Base-by-base conservation (phyloP, 2,329 filamentous ascomycete genomes). In the Fusarium illudens region DNA sequence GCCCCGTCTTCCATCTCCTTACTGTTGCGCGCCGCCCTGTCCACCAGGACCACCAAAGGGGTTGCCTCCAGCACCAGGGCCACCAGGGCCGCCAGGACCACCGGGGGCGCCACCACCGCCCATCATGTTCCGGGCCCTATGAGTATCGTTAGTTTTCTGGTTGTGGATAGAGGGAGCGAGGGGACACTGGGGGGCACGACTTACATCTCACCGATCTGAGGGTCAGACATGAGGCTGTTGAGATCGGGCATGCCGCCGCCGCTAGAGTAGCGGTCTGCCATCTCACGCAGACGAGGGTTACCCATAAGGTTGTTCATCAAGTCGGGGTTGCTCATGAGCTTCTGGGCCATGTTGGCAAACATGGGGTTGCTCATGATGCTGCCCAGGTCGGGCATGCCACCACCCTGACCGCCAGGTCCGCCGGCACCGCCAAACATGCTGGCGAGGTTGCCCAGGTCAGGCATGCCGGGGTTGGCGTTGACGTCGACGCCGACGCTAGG, bases 261-360 rank as follows among this genome's bases (percentile, higher is more conserved):
- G 56, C 84, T 83, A 64, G 87, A 88, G 76, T 97, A 94, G 73
- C 87, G 88, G 75, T 91, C 89, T 46, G 93, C 94, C 93, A 97
- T 95, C 77, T 96, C 89, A 59, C 92, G 87, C 65, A 98, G 82
- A 65, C 90, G 88, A 4, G 96, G 96, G 84, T 99, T 98, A 84
- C 85, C 93, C 94, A 99, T 97, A 61, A 99, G 81, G 79, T 94
- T 96, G 77, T 85, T 87, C 89, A 98, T 91, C 84, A 94, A 89
- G 10, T 97, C 92, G 0, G 96, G 96, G 82, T 99, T 97, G 82
- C 89, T 93, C 96, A 98, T 98, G 58, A 99, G 81, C 80, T 93
- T 97, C 84, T 97, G 93, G 5, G 96, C 96, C 94, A 98, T 97
- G 82, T 87, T 92, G 52, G 94, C 89, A 82, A 99, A 97, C 96